Evolutionary conservation across 345 rosid genomes (phyloP).

Genomic region (Mallotus nudiflorus): DNA sequence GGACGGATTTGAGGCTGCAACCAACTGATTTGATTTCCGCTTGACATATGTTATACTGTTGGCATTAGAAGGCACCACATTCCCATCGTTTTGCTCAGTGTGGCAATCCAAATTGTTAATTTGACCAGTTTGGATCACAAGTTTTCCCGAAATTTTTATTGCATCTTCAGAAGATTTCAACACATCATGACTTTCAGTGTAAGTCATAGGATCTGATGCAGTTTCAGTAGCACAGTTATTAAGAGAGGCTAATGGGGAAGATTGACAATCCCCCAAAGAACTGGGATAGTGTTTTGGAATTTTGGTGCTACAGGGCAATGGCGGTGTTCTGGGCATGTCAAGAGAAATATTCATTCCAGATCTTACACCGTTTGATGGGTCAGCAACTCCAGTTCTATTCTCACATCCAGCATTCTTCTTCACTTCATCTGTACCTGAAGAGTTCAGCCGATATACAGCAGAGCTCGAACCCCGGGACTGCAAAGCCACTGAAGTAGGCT

Average conservation of each 20-base stretch:
- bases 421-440: slow-evolving; percentile 40
- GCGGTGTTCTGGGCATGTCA: slow-evolving; percentile 62
- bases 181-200: slow-evolving; percentile 39
- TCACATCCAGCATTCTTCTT: slow-evolving; percentile 47
- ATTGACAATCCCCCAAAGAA: slow-evolving; percentile 33
- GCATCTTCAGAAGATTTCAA: slow-evolving; percentile 41
- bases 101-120: slow-evolving; percentile 37
- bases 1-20: slow-evolving; percentile 59
- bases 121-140: slow-evolving; percentile 37
- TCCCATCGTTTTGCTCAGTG: slow-evolving; percentile 41
- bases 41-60: slow-evolving; percentile 64
- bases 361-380: slow-evolving; percentile 31
- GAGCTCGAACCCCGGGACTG: slow-evolving; percentile 43
- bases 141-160: slow-evolving; percentile 38
- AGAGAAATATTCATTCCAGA: slow-evolving; percentile 38
- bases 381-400: slow-evolving; percentile 35
- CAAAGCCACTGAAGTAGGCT: slow-evolving; percentile 43
- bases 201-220: slow-evolving; percentile 40
- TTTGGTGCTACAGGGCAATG: slow-evolving; percentile 41
- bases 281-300: slow-evolving; percentile 35
- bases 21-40: slow-evolving; percentile 78
- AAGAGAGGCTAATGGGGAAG: slow-evolving; percentile 40
- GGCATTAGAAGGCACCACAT: slow-evolving; percentile 37
- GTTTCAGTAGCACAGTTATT: slow-evolving; percentile 39
- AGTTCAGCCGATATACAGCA: slow-evolving; percentile 42